A percentile compares a stretch with the other conserved stretches of the same genome.
Evolutionary conservation across 371 early-diverging fungal genomes (phyloP).

Genomic region (Amoeboaphelidium occidentale): DNA sequence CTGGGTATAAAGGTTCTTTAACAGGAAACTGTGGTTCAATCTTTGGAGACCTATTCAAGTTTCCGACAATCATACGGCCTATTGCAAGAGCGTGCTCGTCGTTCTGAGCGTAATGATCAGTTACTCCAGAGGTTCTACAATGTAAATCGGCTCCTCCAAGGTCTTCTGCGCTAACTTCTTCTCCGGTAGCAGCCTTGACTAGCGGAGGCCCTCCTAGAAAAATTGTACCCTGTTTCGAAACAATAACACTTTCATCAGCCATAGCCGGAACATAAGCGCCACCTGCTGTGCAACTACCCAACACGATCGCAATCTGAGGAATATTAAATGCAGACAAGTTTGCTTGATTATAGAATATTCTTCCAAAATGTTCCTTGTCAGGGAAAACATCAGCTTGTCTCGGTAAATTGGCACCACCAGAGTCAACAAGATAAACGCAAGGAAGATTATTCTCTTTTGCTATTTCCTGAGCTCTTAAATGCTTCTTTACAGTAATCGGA

Average conservation of each 20-base stretch:
- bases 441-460: constrained; percentile 81
- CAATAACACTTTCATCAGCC: constrained; percentile 94
- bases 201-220: constrained; percentile 88
- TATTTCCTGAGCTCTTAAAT: constrained; percentile 91
- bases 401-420: constrained; percentile 91
- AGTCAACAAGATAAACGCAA: constrained; percentile 88
- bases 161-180: constrained; percentile 78
- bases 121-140: constrained; percentile 54
- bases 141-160: constrained; percentile 93
- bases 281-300: constrained; percentile 96
- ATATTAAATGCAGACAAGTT: constrained; percentile 70
- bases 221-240: constrained; percentile 84
- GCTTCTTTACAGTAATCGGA: constrained; percentile 91
- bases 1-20: constrained; percentile 61
- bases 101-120: constrained; percentile 75
- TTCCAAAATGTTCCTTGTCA: constrained; percentile 89
- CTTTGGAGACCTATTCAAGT: constrained; percentile 32
- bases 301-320: constrained; percentile 84
- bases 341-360: constrained; percentile 85
- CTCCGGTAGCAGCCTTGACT: constrained; percentile 92
- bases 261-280: constrained; percentile 97
- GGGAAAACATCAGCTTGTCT: constrained; percentile 90
- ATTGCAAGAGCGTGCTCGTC: constrained; percentile 78
- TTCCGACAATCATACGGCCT: constrained; percentile 60
- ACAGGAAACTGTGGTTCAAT: constrained; percentile 16